Conservation (phyloP, 2,329 filamentous ascomycete species). For the Bipolaris zeicola region DNA sequence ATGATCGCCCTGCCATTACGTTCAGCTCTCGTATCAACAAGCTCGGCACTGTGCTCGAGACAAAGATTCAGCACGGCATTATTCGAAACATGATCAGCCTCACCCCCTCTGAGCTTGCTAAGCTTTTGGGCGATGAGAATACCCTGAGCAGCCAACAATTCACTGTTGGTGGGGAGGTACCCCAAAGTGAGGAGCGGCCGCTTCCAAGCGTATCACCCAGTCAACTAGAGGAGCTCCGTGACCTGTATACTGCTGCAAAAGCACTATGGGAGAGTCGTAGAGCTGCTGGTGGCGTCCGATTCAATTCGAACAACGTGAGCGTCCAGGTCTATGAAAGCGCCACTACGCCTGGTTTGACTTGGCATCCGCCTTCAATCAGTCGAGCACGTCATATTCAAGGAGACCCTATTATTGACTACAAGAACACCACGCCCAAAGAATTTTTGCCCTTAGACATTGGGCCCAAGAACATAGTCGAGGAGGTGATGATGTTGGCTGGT, state of each 20-base stretch:
- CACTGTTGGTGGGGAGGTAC: constrained; percentile 35
- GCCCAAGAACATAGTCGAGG: constrained; percentile 40
- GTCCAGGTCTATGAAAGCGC: constrained; percentile 46
- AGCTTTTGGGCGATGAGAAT: constrained; percentile 45
- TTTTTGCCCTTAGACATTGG: constrained; percentile 22
- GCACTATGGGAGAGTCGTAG: constrained; percentile 41
- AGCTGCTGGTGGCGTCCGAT: constrained; percentile 47
- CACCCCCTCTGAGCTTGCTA: constrained; percentile 51
- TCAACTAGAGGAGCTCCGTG: constrained; percentile 42
- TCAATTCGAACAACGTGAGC: constrained; percentile 34
- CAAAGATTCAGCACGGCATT: constrained; percentile 59
- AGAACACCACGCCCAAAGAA: constrained; percentile 8
- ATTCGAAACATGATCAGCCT: constrained; percentile 61
- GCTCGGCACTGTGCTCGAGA: constrained; percentile 60
- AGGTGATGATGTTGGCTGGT: constrained; percentile 62
- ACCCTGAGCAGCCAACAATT: constrained; percentile 22
- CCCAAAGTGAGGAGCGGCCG: constrained; percentile 6
- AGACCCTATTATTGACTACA: constrained; percentile 53
- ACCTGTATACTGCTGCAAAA: constrained; percentile 45
- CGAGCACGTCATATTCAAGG: constrained; percentile 47
- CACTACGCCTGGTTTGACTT: constrained; percentile 42
- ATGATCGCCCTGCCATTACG: constrained; percentile 62
- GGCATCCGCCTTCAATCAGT: constrained; percentile 50
- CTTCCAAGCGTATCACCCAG: constrained; percentile 22
- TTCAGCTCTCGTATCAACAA: constrained; percentile 63